Evolutionary conservation across 2,329 filamentous ascomycete genomes (phyloP), one percentile per base, ranked within the genome.

Genomic region (Pestalotiopsis fici): DNA sequence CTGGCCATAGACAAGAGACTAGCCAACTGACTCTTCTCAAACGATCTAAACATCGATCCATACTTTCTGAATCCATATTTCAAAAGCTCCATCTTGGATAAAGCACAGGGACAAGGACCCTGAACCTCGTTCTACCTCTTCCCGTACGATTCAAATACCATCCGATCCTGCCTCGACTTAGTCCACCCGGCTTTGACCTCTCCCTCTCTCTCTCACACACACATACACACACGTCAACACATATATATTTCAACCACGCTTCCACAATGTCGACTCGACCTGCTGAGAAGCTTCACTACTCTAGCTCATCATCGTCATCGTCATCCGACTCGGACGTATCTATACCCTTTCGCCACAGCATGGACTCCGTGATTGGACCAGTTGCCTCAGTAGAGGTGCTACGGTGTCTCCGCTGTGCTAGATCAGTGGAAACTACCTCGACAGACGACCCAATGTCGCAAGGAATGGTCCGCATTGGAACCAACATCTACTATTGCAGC

Each of bases 401-500:
- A 71, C 87, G 88, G 72, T 91, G 88, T 81, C 85, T 90, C 75
- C 86, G 89, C 67, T 90, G 87, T 75, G 85, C 87, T 55, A 85
- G 85, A 67, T 83, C 85, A 65, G 87, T 87, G 65, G 88, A 91
- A 80, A 83, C 86, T 31, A 89, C 88, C 7, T 85, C 86, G 9
- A 88, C 87, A 37, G 88, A 90, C 76, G 87, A 90, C 77, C 81
- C 85, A 62, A 81, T 79, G 71, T 81, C 86, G 56, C 86, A 82
- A 67, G 88, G 88, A 69, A 91, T 91, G 88, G 85, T 91, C 15
- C 84, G 86, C 73, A 88, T 91, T 69, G 87, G 88, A 2, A 86
- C 87, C 77, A 89, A 89, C 77, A 85, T 90, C 69, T 90, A 90
- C 81, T 91, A 91, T 78, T 91, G 89, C 79, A 83, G 86, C 68